Conservation (phyloP, 805 yeast species). For the Candida namnaoensis region DNA sequence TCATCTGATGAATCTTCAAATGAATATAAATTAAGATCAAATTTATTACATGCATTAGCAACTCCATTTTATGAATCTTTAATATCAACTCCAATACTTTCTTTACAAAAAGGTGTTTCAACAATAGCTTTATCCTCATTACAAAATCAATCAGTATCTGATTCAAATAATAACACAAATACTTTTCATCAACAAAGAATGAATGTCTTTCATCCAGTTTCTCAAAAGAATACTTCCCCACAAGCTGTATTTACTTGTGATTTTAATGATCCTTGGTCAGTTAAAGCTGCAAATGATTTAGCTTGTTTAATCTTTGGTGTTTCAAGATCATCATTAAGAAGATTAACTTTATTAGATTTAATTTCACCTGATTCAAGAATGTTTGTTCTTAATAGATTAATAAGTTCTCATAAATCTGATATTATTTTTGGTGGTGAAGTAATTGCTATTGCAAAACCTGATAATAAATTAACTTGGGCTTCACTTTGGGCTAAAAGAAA, state of each 20-base stretch:
- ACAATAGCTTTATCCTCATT: slow-evolving; percentile 21
- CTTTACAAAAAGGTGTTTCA: slow-evolving; percentile 17
- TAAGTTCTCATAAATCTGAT: slow-evolving; percentile 22
- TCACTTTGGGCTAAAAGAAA: slow-evolving; percentile 85
- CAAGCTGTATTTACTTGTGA: slow-evolving; percentile 84
- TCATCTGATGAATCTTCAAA: slow-evolving; percentile 1
- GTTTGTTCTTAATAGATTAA: slow-evolving; percentile 53
- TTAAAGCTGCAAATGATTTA: slow-evolving; percentile 81
- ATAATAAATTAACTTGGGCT: slow-evolving; percentile 67
- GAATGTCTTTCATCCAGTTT: slow-evolving; percentile 50
- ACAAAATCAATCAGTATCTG: slow-evolving; percentile 6
- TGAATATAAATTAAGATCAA: slow-evolving; percentile 23
- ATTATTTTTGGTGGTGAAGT: slow-evolving; percentile 77
- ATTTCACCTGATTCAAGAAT: slow-evolving; percentile 70
- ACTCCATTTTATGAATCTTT: slow-evolving; percentile 43
- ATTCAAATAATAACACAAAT: not conserved
- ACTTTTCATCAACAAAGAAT: slow-evolving; percentile 14
- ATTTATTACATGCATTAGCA: slow-evolving; percentile 53
- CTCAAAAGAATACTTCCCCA: slow-evolving; percentile 65
- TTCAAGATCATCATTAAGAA: slow-evolving; percentile 50
- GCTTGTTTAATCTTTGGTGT: slow-evolving; percentile 86
- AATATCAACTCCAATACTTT: slow-evolving; percentile 15
- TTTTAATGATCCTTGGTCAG: slow-evolving; percentile 64
- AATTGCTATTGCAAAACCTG: slow-evolving; percentile 67
- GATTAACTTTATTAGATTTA: slow-evolving; percentile 63